Conservation (phyloP, 352 stramenopile species). For the Achlya hypogyna region DNA sequence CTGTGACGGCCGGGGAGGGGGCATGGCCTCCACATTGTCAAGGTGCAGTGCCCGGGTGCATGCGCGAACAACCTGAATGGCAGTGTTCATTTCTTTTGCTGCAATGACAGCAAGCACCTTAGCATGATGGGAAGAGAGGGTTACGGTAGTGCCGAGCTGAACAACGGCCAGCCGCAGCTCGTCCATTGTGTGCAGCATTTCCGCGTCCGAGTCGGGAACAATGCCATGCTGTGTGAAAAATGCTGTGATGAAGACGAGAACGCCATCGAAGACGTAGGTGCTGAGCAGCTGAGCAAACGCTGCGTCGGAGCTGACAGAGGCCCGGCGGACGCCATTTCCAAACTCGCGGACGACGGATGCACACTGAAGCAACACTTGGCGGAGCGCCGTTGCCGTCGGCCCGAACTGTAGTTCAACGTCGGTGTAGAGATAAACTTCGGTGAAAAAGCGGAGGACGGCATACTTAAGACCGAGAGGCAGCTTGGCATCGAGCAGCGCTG, state of each 20-base stretch:
- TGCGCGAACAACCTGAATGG: not conserved
- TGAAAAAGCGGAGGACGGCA: not conserved
- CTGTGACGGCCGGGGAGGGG: not conserved
- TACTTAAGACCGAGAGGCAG: constrained; percentile 10
- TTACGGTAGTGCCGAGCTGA: not conserved
- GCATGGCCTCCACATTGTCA: not conserved
- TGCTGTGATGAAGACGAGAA: not conserved
- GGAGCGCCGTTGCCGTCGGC: not conserved
- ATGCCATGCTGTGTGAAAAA: not conserved
- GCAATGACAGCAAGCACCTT: not conserved
- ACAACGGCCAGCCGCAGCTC: not conserved
- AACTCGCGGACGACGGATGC: not conserved
- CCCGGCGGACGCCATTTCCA: not conserved
- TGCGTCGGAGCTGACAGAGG: not conserved
- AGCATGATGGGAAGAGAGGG: not conserved
- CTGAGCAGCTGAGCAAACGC: not conserved
- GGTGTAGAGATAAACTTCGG: constrained; percentile 2
- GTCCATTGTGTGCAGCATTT: not conserved
- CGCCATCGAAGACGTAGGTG: not conserved
- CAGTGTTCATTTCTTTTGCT: not conserved
- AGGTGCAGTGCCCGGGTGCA: not conserved
- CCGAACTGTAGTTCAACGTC: not conserved
- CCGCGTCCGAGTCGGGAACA: not conserved
- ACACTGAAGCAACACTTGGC: not conserved
- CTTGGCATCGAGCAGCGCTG: constrained; percentile 6